Evolutionary conservation across 345 rosid species (phyloP).

Genomic region (Rhodamnia rubescens): DNA sequence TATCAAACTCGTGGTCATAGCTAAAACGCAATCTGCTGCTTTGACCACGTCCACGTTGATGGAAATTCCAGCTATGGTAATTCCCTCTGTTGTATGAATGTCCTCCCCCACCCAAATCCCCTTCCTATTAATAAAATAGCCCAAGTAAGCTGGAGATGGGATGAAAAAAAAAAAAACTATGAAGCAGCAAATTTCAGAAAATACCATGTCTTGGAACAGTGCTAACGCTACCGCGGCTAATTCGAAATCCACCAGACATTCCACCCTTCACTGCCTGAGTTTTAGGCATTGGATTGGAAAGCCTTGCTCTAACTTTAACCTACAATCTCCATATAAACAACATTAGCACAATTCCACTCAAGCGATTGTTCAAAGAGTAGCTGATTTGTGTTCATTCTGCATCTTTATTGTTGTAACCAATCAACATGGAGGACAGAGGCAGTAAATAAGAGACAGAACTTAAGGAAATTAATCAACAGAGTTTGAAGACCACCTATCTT

Average conservation of each 20-base stretch:
- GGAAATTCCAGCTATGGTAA: conserved; percentile 22
- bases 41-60: conserved; percentile 25
- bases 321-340: conserved; percentile 7
- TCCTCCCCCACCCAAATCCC: conserved; percentile 29
- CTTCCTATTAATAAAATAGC: conserved; percentile 23
- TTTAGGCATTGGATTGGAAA: conserved; percentile 65
- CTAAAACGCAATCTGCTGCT: conserved; percentile 19
- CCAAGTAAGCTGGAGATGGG: background rate
- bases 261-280: conserved; percentile 64
- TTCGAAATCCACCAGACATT: conserved; percentile 56
- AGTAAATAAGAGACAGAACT: background rate
- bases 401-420: background rate
- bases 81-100: conserved; percentile 17
- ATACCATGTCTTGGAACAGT: conserved; percentile 43
- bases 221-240: conserved; percentile 21
- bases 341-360: conserved; percentile 1
- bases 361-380: background rate
- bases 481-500: background rate
- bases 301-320: conserved; percentile 47
- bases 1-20: conserved; percentile 9
- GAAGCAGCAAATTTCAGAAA: background rate
- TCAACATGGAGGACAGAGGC: background rate
- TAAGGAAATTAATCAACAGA: background rate
- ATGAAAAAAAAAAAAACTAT: background rate
- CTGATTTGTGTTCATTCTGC: background rate